These are phyloP conservation scores for Polygonum aviculare DNA, from an alignment of 148 eudicot genomes.

Conservation along the genomic window DNA sequence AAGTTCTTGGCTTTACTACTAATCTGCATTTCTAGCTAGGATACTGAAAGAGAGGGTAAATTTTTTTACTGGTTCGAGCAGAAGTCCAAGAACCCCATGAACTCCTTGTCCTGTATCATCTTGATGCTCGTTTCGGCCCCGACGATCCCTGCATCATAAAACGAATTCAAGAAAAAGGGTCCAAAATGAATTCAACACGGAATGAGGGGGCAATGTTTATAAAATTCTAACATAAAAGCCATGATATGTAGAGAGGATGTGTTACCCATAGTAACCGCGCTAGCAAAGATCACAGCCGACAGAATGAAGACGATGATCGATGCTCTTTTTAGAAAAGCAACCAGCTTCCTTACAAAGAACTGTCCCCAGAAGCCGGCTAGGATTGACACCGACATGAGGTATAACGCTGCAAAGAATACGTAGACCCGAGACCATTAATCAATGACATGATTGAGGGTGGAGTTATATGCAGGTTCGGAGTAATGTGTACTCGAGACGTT, in stretches of 20 bases:
- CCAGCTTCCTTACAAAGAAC: conserved; percentile 64
- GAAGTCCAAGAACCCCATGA: conserved; percentile 81
- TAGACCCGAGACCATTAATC: background rate
- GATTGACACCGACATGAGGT: conserved; percentile 64
- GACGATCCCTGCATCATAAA: conserved; percentile 47
- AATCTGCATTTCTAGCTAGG: conserved; percentile 1
- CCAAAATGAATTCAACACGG: background rate
- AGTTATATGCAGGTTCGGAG: background rate
- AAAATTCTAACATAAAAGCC: background rate
- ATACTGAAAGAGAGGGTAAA: background rate
- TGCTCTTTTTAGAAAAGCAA: conserved; percentile 65
- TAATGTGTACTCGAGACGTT: conserved; percentile 12
- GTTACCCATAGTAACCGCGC: conserved; percentile 95
- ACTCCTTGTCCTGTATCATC: conserved; percentile 66
- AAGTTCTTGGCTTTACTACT: background rate
- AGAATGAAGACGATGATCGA: conserved; percentile 88
- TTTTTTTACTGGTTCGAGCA: conserved; percentile 58
- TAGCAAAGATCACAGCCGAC: conserved; percentile 81
- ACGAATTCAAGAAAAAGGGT: background rate
- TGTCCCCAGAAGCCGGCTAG: conserved; percentile 98
- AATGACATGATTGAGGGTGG: background rate
- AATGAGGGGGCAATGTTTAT: too few relatives aligned
- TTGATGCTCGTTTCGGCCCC: conserved; percentile 57
- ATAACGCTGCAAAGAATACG: conserved; percentile 52
- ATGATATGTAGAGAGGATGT: background rate